Conservation (phyloP, 2,329 filamentous ascomycete species). For the Calonectria multiphialidica region DNA sequence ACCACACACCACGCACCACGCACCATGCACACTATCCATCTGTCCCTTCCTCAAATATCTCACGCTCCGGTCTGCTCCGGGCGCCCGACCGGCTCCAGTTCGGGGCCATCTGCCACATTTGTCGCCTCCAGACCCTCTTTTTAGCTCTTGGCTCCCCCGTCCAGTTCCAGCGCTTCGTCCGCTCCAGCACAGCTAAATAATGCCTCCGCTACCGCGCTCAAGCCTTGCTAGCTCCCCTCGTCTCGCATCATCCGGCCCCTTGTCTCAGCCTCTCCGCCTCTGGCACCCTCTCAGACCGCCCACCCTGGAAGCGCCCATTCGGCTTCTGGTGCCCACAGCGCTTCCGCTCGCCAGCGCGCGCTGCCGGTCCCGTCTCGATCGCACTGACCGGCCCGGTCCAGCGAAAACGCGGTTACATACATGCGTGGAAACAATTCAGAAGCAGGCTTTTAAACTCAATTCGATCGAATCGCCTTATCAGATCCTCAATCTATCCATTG, state of each 20-base stretch:
- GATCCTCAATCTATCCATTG: slow-evolving; percentile 6
- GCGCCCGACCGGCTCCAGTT: slow-evolving; percentile 20
- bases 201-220: slow-evolving; percentile 28
- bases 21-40: slow-evolving; percentile 17
- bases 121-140: slow-evolving; percentile 24
- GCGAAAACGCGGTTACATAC: background rate
- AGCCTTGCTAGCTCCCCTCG: slow-evolving; percentile 19
- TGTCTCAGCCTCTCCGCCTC: slow-evolving; percentile 22
- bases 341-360: background rate
- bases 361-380: slow-evolving; percentile 33
- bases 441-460: background rate
- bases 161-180: slow-evolving; percentile 27
- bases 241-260: slow-evolving; percentile 28
- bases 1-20: too few species aligned
- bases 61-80: slow-evolving; percentile 39
- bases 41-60: slow-evolving; percentile 19
- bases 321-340: slow-evolving; percentile 7
- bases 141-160: slow-evolving; percentile 17
- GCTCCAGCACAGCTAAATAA: slow-evolving; percentile 23
- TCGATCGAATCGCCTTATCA: background rate
- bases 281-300: slow-evolving; percentile 23
- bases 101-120: slow-evolving; percentile 28
- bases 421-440: background rate
- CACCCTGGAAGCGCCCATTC: slow-evolving; percentile 6
- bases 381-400: slow-evolving; percentile 40